These are phyloP conservation scores for Orbilia javanica DNA, from an alignment of 2,329 filamentous ascomycete genomes.

Conservation along the genomic window DNA sequence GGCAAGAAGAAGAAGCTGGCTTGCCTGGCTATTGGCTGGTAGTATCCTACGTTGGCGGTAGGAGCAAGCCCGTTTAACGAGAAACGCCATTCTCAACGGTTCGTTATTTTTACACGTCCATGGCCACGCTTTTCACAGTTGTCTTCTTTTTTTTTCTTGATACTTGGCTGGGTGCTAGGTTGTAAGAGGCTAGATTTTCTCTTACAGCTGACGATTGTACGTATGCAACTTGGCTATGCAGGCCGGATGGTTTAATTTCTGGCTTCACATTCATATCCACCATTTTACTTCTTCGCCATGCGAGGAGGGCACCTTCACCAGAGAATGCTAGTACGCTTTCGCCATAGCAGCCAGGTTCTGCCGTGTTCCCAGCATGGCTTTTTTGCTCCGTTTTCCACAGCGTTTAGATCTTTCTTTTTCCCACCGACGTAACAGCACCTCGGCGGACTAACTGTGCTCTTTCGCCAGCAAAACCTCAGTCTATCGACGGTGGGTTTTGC, in stretches of 20 bases:
- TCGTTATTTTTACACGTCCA: slow-evolving; percentile 16
- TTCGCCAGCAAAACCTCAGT: slow-evolving; percentile 2
- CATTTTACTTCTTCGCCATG: slow-evolving; percentile 14
- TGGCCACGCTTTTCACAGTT: neutral
- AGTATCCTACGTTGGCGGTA: slow-evolving; percentile 13
- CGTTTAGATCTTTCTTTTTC: slow-evolving; percentile 21
- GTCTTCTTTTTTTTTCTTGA: neutral
- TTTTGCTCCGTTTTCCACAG: slow-evolving; percentile 28
- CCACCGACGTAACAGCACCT: slow-evolving; percentile 15
- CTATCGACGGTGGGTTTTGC: slow-evolving; percentile 23
- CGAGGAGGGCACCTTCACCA: too few relatives aligned
- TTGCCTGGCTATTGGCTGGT: neutral
- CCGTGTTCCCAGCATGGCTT: slow-evolving; percentile 17
- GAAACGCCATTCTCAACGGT: slow-evolving; percentile 20
- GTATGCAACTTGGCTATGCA: slow-evolving; percentile 5
- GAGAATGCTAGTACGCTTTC: neutral
- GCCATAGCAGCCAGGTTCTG: slow-evolving; percentile 4
- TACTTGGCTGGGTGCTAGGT: neutral
- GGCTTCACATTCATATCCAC: slow-evolving; percentile 27
- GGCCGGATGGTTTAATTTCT: slow-evolving; percentile 24
- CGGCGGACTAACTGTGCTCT: neutral
- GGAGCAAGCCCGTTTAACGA: slow-evolving; percentile 4
- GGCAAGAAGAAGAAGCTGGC: neutral
- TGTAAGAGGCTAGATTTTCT: slow-evolving; percentile 4
- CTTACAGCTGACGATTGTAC: slow-evolving; percentile 7